These are phyloP conservation scores for Phytophthora capsici DNA, from an alignment of 352 stramenopile genomes.

Conservation along the genomic window DNA sequence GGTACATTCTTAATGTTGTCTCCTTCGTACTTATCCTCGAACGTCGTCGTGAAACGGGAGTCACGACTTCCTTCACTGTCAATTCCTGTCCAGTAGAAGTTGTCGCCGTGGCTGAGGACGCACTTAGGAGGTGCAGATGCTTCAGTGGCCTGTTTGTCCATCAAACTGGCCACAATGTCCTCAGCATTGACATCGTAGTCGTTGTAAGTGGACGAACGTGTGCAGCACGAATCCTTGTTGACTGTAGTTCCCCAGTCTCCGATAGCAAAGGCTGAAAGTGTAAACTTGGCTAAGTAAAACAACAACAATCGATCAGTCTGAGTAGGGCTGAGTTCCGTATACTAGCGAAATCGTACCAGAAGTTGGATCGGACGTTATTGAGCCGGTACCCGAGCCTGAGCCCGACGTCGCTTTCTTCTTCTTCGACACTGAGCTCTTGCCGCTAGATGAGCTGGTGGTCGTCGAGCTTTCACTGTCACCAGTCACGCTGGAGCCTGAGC, in stretches of 20 bases:
- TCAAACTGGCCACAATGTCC: conserved; percentile 56
- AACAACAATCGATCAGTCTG: conserved; percentile 4
- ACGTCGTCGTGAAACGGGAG: conserved; percentile 71
- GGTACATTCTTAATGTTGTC: conserved; percentile 58
- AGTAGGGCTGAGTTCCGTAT: neutral
- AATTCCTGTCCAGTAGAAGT: conserved; percentile 87
- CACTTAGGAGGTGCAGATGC: conserved; percentile 56
- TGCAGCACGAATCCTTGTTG: conserved; percentile 60
- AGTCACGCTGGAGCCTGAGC: conserved; percentile 18
- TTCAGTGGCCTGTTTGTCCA: conserved; percentile 51
- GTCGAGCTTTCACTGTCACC: conserved; percentile 11
- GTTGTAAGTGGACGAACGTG: conserved; percentile 43
- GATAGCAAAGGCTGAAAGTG: conserved; percentile 57
- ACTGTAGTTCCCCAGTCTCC: conserved; percentile 65
- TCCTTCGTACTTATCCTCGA: conserved; percentile 71
- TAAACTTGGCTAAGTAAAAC: conserved; percentile 39
- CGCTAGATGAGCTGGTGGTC: conserved; percentile 31
- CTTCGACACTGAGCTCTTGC: conserved; percentile 29
- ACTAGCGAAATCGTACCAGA: conserved; percentile 20
- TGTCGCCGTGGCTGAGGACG: conserved; percentile 80
- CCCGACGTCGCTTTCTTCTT: conserved; percentile 35
- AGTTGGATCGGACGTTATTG: conserved; percentile 65
- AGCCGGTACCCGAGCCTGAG: conserved; percentile 27
- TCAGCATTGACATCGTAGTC: conserved; percentile 56
- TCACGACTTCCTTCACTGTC: conserved; percentile 47